These are phyloP conservation scores for Trifolium dubium DNA, from an alignment of 306 rosid species.

Conservation along the genomic window DNA sequence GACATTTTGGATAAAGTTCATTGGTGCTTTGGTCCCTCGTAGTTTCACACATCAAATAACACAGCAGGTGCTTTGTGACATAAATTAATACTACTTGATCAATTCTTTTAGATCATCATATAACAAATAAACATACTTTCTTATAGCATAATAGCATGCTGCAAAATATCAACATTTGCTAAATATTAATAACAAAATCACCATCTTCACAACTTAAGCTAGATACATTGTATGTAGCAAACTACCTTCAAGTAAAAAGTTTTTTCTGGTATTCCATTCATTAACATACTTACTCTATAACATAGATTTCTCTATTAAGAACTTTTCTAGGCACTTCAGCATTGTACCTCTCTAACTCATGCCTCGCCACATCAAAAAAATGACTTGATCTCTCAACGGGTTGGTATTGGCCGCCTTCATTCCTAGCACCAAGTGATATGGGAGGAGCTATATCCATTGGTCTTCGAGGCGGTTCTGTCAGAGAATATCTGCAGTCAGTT, in stretches of 20 bases:
- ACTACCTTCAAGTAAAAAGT: background rate
- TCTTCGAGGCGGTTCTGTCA: conserved; percentile 8
- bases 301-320: background rate
- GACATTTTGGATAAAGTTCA: too few relatives aligned
- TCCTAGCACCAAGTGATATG: conserved; percentile 17
- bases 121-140: background rate
- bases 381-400: conserved; percentile 2
- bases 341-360: conserved; percentile 17
- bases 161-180: conserved; percentile 25
- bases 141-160: conserved; percentile 12
- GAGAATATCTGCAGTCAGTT: conserved; percentile 11
- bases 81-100: background rate
- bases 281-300: conserved; percentile 16
- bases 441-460: background rate
- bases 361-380: background rate
- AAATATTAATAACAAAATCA: conserved; percentile 26
- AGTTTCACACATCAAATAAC: background rate
- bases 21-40: too few relatives aligned
- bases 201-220: background rate
- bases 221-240: background rate
- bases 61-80: too few relatives aligned
- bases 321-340: conserved; percentile 18
- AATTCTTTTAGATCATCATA: background rate
- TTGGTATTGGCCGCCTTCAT: conserved; percentile 22
- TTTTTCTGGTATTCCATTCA: background rate